Conservation (phyloP, 2,329 filamentous ascomycete species). For the Alternaria gansuensis region DNA sequence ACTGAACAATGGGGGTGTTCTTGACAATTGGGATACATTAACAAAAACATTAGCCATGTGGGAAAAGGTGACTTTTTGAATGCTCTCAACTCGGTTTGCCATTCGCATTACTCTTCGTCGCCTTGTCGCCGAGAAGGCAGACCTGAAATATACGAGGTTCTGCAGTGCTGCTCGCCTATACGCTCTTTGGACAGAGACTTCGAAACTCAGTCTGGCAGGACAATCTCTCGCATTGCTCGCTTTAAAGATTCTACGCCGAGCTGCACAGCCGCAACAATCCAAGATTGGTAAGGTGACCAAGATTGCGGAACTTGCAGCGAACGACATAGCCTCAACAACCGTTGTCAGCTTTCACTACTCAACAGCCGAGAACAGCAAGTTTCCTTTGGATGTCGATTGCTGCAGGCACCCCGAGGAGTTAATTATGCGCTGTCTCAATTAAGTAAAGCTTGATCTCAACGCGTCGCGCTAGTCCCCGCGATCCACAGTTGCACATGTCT, state of each 20-base stretch:
- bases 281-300: not conserved
- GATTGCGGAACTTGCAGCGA: too few relatives aligned
- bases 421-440: not conserved
- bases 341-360: too few relatives aligned
- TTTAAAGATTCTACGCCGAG: slow-evolving; percentile 18
- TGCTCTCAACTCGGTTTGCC: not conserved
- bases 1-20: not conserved
- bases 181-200: not conserved
- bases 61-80: not conserved
- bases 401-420: not conserved
- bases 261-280: slow-evolving; percentile 18
- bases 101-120: not conserved
- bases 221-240: slow-evolving; percentile 28
- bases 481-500: not conserved
- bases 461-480: slow-evolving; percentile 19
- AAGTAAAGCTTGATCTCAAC: not conserved
- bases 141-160: not conserved
- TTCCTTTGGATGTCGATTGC: not conserved
- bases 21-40: not conserved
- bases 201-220: slow-evolving; percentile 18
- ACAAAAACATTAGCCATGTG: not conserved
- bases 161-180: not conserved
- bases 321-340: too few relatives aligned
- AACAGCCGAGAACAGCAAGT: not conserved
- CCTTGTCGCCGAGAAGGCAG: not conserved